Evolutionary conservation across 164 flowering plant species (phyloP).

Genomic region (Paratinospora sagittata): DNA sequence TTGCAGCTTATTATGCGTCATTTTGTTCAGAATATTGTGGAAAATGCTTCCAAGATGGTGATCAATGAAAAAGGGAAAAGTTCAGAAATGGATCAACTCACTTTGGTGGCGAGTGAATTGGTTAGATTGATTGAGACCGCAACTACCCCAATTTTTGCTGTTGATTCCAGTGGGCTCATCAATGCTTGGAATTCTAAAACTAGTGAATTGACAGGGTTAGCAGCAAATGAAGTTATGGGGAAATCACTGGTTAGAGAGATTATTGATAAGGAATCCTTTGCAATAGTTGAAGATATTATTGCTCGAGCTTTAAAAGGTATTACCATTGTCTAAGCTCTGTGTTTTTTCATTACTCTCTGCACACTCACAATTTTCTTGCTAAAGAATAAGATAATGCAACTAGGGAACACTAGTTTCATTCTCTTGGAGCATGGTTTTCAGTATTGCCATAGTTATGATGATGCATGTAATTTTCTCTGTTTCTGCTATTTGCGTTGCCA

Average conservation of each 20-base stretch:
- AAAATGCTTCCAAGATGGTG: conserved; percentile 11
- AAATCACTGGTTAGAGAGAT: conserved; percentile 42
- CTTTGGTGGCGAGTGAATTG: conserved; percentile 54
- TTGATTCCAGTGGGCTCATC: conserved; percentile 40
- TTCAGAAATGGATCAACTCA: conserved; percentile 30
- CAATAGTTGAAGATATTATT: conserved; percentile 27
- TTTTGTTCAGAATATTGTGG: conserved; percentile 27
- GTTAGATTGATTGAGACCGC: conserved; percentile 65
- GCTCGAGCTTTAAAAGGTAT: conserved; percentile 48
- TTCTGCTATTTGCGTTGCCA: not conserved
- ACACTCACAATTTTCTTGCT: no score
- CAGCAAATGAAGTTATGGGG: conserved; percentile 43
- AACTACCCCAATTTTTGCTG: conserved; percentile 18
- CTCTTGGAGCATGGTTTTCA: not conserved
- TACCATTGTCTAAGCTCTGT: not conserved
- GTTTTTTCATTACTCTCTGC: not conserved
- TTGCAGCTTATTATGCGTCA: conserved; percentile 46
- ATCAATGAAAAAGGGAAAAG: conserved; percentile 14
- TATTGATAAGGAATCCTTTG: conserved; percentile 40
- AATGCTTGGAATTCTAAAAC: conserved; percentile 65
- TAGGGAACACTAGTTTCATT: not conserved
- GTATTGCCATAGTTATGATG: not conserved
- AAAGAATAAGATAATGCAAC: no score
- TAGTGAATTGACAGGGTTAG: conserved; percentile 52
- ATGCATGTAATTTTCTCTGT: no score